Evolutionary conservation across 2,329 filamentous ascomycete genomes (phyloP).

Genomic region (Xylaria sp.): DNA sequence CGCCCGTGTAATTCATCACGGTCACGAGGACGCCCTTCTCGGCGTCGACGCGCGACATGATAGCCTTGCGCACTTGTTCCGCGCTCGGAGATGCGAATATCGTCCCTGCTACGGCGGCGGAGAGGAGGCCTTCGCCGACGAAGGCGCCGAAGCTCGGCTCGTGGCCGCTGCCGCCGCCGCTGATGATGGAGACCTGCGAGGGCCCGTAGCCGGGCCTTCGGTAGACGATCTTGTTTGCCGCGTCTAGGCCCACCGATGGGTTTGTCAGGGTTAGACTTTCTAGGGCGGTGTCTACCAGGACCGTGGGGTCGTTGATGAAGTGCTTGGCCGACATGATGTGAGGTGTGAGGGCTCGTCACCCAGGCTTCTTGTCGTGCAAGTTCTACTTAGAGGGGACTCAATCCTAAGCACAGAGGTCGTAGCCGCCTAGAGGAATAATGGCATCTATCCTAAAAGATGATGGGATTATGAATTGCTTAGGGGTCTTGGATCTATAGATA

Average conservation of each 20-base stretch:
- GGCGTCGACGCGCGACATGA: conserved; percentile 77
- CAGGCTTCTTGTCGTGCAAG: too few species aligned
- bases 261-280: conserved; percentile 84
- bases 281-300: conserved; percentile 82
- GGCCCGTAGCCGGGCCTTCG: conserved; percentile 64
- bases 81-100: conserved; percentile 86
- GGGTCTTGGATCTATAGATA: too few species aligned
- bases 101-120: conserved; percentile 84
- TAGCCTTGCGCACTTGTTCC: conserved; percentile 82
- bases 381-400: too few species aligned
- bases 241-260: conserved; percentile 82
- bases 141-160: conserved; percentile 89
- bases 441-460: neutral
- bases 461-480: neutral
- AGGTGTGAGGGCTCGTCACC: conserved; percentile 4
- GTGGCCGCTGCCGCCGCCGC: conserved; percentile 89
- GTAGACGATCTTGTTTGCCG: conserved; percentile 85
- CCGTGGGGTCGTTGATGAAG: conserved; percentile 85
- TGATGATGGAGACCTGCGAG: conserved; percentile 81
- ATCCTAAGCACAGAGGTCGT: neutral
- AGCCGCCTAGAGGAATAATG: too few species aligned
- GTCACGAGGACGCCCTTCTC: conserved; percentile 84
- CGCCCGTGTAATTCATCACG: conserved; percentile 94
- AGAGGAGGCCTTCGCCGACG: conserved; percentile 83
- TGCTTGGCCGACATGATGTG: conserved; percentile 73